Percentiles rank a stretch among this genome's conserved stretches.
These are phyloP conservation scores for Albophoma yamanashiensis DNA, from an alignment of 2,329 filamentous ascomycete genomes.

Conservation along the genomic window DNA sequence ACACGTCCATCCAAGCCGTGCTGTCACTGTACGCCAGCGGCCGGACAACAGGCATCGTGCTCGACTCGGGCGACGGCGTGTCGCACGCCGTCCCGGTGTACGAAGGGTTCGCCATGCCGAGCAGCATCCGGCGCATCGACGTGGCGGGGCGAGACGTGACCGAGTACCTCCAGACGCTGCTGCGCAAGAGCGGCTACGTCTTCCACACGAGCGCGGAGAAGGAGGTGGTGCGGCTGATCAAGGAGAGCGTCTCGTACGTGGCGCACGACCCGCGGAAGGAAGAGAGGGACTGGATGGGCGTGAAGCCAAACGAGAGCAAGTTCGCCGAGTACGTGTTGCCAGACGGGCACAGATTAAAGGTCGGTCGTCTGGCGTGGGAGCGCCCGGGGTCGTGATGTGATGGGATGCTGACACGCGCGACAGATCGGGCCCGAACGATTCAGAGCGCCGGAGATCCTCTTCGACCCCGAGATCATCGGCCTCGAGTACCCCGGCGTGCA, in stretches of 20 bases:
- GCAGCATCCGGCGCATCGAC: slow-evolving; percentile 89
- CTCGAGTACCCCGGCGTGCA: slow-evolving; percentile 95
- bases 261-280: slow-evolving; percentile 84
- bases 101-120: slow-evolving; percentile 94
- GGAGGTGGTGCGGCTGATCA: slow-evolving; percentile 95
- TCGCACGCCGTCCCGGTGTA: slow-evolving; percentile 97
- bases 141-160: slow-evolving; percentile 94
- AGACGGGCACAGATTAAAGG: slow-evolving; percentile 89
- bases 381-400: fast-evolving
- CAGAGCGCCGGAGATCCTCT: slow-evolving; percentile 91
- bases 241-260: slow-evolving; percentile 89
- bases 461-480: slow-evolving; percentile 93
- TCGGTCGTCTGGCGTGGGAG: slow-evolving; percentile 19
- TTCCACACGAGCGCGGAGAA: slow-evolving; percentile 99
- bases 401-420: too few species aligned
- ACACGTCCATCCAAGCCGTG: slow-evolving; percentile 95
- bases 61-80: slow-evolving; percentile 92
- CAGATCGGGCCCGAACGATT: slow-evolving; percentile 89
- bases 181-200: slow-evolving; percentile 86
- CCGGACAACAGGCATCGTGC: slow-evolving; percentile 88
- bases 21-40: slow-evolving; percentile 93
- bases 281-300: slow-evolving; percentile 88
- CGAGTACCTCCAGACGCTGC: slow-evolving; percentile 81
- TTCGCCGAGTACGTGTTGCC: slow-evolving; percentile 80
- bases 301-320: slow-evolving; percentile 68